Evolutionary conservation across 306 rosid genomes (phyloP).

Genomic region (Arachis hypogaea): DNA sequence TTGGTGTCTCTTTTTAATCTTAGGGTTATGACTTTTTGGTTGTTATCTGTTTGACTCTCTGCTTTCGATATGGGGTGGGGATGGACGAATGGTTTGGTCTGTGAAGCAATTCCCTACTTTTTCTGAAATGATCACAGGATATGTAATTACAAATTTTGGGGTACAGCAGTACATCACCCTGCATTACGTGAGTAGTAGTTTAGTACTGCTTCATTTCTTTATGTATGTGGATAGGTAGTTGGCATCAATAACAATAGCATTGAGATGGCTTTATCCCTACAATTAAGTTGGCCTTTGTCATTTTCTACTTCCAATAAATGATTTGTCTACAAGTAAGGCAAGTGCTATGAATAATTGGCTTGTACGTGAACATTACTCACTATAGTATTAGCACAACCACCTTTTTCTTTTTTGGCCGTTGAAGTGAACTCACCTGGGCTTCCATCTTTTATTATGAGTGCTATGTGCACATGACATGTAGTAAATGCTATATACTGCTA

Average conservation of each 20-base stretch:
- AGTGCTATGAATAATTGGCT: conserved; percentile 15
- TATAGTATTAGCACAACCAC: conserved; percentile 5
- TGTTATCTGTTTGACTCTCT: background rate
- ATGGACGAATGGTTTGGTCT: background rate
- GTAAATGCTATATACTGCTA: conserved; percentile 13
- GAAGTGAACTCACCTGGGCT: background rate
- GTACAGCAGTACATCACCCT: conserved; percentile 10
- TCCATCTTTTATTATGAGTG: background rate
- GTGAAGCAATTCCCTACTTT: background rate
- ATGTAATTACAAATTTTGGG: conserved; percentile 21
- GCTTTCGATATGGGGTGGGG: conserved; percentile 10
- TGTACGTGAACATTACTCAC: conserved; percentile 13
- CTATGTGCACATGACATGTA: background rate
- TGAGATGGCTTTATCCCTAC: conserved; percentile 3
- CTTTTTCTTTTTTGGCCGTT: conserved; percentile 15
- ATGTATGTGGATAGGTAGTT: conserved; percentile 9
- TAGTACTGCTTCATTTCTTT: background rate
- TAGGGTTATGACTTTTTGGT: background rate
- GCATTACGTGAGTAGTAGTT: background rate
- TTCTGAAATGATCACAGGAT: conserved; percentile 20
- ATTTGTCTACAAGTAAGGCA: conserved; percentile 23
- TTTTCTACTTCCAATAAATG: conserved; percentile 10
- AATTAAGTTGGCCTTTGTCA: conserved; percentile 14
- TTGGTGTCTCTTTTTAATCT: background rate
- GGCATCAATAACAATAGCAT: background rate